These are phyloP conservation scores for Fusarium anguioides DNA, from an alignment of 2,329 filamentous ascomycete species.

Conservation along the genomic window DNA sequence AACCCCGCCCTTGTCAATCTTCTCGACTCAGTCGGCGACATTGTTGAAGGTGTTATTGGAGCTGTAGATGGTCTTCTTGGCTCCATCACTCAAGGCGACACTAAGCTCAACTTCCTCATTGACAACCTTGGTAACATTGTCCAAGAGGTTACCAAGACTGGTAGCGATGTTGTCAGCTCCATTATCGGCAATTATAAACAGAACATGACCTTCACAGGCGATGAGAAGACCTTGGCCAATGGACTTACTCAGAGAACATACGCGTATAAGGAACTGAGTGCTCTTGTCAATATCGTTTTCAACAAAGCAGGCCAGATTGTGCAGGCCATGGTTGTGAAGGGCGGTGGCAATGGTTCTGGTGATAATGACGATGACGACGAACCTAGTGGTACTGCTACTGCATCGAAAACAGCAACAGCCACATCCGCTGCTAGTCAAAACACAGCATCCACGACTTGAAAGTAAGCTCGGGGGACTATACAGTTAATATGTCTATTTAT, in stretches of 20 bases:
- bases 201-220: slow-evolving; percentile 26
- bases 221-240: slow-evolving; percentile 18
- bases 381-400: not conserved
- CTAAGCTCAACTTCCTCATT: slow-evolving; percentile 24
- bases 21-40: slow-evolving; percentile 20
- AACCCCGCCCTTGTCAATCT: slow-evolving; percentile 24
- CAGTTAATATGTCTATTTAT: too few relatives aligned
- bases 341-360: not conserved
- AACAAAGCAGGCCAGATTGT: slow-evolving; percentile 28
- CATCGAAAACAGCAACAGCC: not conserved
- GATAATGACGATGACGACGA: not conserved
- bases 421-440: not conserved
- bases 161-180: slow-evolving; percentile 15
- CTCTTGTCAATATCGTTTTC: slow-evolving; percentile 24
- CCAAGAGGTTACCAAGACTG: slow-evolving; percentile 16
- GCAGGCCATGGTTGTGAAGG: slow-evolving; percentile 23
- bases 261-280: slow-evolving; percentile 20
- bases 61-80: slow-evolving; percentile 22
- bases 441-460: not conserved
- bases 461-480: not conserved
- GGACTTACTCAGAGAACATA: slow-evolving; percentile 19
- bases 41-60: slow-evolving; percentile 14
- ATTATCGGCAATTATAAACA: slow-evolving; percentile 28
- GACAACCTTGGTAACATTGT: slow-evolving; percentile 30
- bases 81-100: slow-evolving; percentile 24